These are phyloP conservation scores for Leucoagaricus sp. DNA, from an alignment of 1,284 basidiomycete genomes.

Conservation along the genomic window DNA sequence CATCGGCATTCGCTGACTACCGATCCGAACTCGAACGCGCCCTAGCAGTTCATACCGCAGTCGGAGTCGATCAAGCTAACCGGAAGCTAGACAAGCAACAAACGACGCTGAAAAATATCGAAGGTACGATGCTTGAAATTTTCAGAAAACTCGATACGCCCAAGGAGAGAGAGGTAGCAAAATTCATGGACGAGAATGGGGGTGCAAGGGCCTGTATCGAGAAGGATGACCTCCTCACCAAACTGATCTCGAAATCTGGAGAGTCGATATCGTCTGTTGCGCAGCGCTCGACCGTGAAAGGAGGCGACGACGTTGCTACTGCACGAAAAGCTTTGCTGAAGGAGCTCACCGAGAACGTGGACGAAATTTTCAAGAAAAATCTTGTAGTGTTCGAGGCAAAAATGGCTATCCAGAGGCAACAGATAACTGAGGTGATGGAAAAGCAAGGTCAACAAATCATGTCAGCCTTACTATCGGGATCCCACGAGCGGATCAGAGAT, in stretches of 20 bases:
- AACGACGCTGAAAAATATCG: conserved; percentile 24
- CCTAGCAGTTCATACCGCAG: conserved; percentile 29
- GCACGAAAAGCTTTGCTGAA: conserved; percentile 29
- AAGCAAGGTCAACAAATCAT: conserved; percentile 36
- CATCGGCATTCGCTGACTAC: conserved; percentile 28
- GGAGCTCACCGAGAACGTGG: conserved; percentile 39
- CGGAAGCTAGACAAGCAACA: conserved; percentile 29
- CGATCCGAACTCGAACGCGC: conserved; percentile 29
- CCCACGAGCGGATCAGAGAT: conserved; percentile 36
- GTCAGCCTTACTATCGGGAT: conserved; percentile 31
- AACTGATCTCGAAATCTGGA: conserved; percentile 30
- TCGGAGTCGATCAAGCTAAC: conserved; percentile 34
- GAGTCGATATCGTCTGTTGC: conserved; percentile 19
- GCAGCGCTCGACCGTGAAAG: conserved; percentile 4
- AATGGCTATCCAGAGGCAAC: conserved; percentile 38
- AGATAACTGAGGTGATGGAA: conserved; percentile 31
- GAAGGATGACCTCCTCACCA: conserved; percentile 30
- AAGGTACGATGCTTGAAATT: conserved; percentile 31
- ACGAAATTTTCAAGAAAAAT: conserved; percentile 35
- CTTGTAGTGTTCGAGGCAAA: conserved; percentile 39
- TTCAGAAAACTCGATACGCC: conserved; percentile 34
- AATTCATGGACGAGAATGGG: conserved; percentile 33
- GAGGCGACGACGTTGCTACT: conserved; percentile 3
- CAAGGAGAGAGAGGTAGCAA: conserved; percentile 30
- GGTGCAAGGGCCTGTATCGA: conserved; percentile 31